These are phyloP conservation scores for Candida nanaspora DNA, from an alignment of 805 yeast species.

Conservation along the genomic window DNA sequence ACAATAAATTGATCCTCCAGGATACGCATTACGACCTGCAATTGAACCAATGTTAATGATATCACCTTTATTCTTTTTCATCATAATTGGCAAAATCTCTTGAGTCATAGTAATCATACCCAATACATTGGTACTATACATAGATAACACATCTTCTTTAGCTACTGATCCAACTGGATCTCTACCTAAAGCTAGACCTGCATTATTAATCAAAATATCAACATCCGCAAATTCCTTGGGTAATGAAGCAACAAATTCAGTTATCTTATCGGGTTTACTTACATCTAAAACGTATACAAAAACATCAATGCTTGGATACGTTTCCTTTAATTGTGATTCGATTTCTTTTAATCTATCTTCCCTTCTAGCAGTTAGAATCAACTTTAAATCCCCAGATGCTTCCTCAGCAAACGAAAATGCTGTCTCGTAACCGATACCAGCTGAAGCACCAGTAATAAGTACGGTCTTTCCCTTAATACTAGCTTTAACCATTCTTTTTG, in stretches of 20 bases:
- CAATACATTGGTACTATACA: constrained; percentile 82
- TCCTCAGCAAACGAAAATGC: constrained; percentile 78
- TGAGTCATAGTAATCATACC: constrained; percentile 84
- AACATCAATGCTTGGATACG: constrained; percentile 27
- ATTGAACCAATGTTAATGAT: constrained; percentile 70
- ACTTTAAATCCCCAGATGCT: constrained; percentile 41
- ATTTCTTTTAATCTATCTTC: constrained; percentile 35
- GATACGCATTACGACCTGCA: constrained; percentile 75
- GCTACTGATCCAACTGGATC: constrained; percentile 67
- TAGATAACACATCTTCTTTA: constrained; percentile 56
- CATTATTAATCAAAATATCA: constrained; percentile 65
- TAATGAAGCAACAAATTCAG: constrained; percentile 32
- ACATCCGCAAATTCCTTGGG: constrained; percentile 45
- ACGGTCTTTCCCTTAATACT: constrained; percentile 53
- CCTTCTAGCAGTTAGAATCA: constrained; percentile 48
- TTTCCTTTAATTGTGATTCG: constrained; percentile 25
- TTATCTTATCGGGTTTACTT: constrained; percentile 35
- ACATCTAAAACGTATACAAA: constrained; percentile 30
- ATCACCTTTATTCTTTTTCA: constrained; percentile 62
- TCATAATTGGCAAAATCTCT: constrained; percentile 63
- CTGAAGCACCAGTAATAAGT: constrained; percentile 92
- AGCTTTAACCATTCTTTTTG: neutral
- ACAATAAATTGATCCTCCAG: constrained; percentile 74
- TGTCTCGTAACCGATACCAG: constrained; percentile 92
- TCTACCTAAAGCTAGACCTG: constrained; percentile 75